Conservation (phyloP, 192 early-diverging fungal species). For the Coemansia sp. region DNA sequence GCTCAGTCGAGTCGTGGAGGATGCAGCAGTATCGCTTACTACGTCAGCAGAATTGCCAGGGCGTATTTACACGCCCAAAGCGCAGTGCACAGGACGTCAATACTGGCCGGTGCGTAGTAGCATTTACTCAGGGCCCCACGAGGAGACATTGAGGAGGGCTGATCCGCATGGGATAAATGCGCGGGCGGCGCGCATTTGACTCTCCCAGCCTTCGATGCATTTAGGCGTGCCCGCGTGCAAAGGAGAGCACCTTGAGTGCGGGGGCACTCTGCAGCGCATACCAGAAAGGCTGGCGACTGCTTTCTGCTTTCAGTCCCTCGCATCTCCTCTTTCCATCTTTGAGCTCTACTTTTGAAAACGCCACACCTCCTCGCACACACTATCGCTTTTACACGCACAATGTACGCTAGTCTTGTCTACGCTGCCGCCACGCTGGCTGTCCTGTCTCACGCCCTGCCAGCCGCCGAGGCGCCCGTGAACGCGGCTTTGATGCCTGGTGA, state of each 20-base stretch:
- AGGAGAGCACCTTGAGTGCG: neutral
- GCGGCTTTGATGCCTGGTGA: slow-evolving; percentile 1
- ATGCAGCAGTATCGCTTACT: neutral
- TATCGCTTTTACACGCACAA: neutral
- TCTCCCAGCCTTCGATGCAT: neutral
- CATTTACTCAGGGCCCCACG: neutral
- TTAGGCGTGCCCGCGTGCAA: neutral
- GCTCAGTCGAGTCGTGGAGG: neutral
- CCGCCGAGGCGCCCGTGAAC: neutral
- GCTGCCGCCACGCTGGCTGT: slow-evolving; percentile 9
- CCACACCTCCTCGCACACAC: neutral
- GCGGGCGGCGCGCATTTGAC: neutral
- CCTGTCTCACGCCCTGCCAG: slow-evolving; percentile 5
- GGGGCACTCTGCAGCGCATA: neutral
- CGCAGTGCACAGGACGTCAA: neutral
- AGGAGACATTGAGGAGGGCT: neutral
- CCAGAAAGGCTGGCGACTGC: neutral
- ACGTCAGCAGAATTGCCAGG: neutral
- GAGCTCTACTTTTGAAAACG: neutral
- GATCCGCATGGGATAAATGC: neutral
- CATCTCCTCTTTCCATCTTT: neutral
- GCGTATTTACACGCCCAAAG: neutral
- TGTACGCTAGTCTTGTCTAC: slow-evolving; percentile 3
- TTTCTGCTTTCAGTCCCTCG: neutral
- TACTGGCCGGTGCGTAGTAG: neutral